A percentile compares a stretch with the other conserved stretches of the same genome.
These are phyloP conservation scores for Ustanciosporium gigantosporum DNA, from an alignment of 1,284 basidiomycete genomes.

Conservation along the genomic window DNA sequence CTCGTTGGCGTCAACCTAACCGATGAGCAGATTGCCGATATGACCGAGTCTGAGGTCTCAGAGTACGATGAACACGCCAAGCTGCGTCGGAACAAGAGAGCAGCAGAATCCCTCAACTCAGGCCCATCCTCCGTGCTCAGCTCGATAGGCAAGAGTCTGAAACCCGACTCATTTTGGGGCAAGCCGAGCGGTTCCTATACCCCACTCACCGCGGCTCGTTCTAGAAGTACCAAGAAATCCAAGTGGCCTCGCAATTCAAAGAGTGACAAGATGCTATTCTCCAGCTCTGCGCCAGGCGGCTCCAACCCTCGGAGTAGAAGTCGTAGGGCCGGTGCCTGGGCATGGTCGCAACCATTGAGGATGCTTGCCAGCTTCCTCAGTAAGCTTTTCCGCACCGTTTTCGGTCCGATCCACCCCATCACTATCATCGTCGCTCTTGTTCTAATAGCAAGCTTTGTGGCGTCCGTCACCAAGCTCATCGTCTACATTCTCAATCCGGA, in stretches of 20 bases:
- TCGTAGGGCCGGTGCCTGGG: slow-evolving; percentile 5
- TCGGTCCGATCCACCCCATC: slow-evolving; percentile 44
- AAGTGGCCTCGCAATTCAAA: slow-evolving; percentile 33
- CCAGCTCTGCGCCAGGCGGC: slow-evolving; percentile 1
- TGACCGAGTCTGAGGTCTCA: slow-evolving; percentile 43
- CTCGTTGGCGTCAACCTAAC: slow-evolving; percentile 30
- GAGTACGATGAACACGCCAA: slow-evolving; percentile 39
- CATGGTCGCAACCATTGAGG: slow-evolving; percentile 26
- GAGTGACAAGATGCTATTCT: slow-evolving; percentile 23
- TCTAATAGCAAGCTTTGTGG: slow-evolving; percentile 46
- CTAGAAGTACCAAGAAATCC: slow-evolving; percentile 28
- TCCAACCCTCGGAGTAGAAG: slow-evolving; percentile 14
- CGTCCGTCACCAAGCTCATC: slow-evolving; percentile 63
- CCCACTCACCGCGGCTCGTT: slow-evolving; percentile 10
- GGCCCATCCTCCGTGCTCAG: slow-evolving; percentile 16
- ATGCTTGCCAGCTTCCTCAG: slow-evolving; percentile 25
- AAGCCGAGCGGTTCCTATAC: slow-evolving; percentile 12
- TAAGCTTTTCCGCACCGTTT: slow-evolving; percentile 37
- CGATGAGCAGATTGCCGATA: slow-evolving; percentile 31
- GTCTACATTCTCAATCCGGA: slow-evolving; percentile 93
- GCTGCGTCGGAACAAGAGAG: slow-evolving; percentile 17
- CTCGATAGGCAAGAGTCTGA: slow-evolving; percentile 24
- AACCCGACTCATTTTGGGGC: slow-evolving; percentile 30
- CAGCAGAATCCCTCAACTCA: slow-evolving; percentile 6
- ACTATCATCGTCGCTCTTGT: slow-evolving; percentile 43